A percentile compares a stretch with the other conserved stretches of the same genome.
Conservation (phyloP, 2,329 filamentous ascomycete genomes). For the Aspergillus aculeatus region DNA sequence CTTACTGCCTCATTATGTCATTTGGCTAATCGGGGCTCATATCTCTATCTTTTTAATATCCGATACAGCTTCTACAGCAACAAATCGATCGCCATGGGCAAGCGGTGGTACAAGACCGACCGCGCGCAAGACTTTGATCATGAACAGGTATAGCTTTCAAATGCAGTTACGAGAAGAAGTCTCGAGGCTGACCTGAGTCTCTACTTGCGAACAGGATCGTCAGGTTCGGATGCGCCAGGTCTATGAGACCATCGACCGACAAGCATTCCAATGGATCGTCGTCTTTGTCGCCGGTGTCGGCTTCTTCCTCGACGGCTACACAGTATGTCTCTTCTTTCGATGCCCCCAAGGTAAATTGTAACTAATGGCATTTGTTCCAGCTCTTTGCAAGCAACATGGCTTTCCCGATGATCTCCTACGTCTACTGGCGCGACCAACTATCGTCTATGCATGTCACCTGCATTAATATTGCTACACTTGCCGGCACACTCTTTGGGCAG, state of each 20-base stretch:
- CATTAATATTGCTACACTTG: slow-evolving; percentile 49
- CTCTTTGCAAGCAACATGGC: slow-evolving; percentile 53
- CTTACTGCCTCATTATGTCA: slow-evolving; percentile 4
- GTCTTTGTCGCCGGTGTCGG: slow-evolving; percentile 50
- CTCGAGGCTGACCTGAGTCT: background rate
- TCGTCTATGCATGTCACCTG: slow-evolving; percentile 36
- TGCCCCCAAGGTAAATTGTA: background rate
- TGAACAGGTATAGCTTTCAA: slow-evolving; percentile 33
- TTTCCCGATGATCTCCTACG: slow-evolving; percentile 49
- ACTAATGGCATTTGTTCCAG: slow-evolving; percentile 17
- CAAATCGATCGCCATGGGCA: slow-evolving; percentile 27
- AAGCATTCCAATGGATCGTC: slow-evolving; percentile 44
- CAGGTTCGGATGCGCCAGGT: slow-evolving; percentile 45
- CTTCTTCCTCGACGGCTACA: slow-evolving; percentile 51
- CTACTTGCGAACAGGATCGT: slow-evolving; percentile 33
- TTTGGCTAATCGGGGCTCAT: background rate
- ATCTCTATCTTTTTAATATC: background rate
- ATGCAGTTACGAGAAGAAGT: background rate
- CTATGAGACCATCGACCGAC: slow-evolving; percentile 46
- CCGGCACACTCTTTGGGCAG: slow-evolving; percentile 49
- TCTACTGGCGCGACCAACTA: slow-evolving; percentile 47
- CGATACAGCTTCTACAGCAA: background rate
- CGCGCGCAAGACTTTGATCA: slow-evolving; percentile 46
- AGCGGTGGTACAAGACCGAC: slow-evolving; percentile 44
- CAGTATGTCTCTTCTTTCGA: slow-evolving; percentile 21